Base-by-base conservation (phyloP, 495 filamentous ascomycete genomes). In the Haplographium delicatum region DNA sequence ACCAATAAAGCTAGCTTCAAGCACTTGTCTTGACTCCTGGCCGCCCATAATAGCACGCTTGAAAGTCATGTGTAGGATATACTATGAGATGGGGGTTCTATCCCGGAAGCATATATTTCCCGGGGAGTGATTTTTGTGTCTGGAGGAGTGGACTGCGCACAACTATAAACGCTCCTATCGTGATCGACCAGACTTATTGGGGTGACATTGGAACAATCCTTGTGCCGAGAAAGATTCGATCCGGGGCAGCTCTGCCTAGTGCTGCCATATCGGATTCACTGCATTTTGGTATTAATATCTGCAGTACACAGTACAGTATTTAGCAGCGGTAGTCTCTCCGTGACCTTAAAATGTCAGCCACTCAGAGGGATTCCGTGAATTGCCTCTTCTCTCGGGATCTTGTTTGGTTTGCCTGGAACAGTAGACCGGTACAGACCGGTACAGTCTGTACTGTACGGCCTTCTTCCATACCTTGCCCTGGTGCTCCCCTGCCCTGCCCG, bases 281-380 rank as follows among this genome's bases (percentile, higher is more conserved):
- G 42, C 38, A 44, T 37, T 8, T 30, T 51, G 24, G 20, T 53
- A 49, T 18, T 58, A 54, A 58, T 58, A 52, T 50, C 34, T n/a
- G n/a, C n/a, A n/a, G n/a, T n/a, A n/a, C n/a, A n/a, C n/a, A n/a
- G n/a, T n/a, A n/a, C n/a, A n/a, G n/a, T 18, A 40, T 46, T 58
- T 55, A 55, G 56, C 50, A 58, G 56, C 50, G 56, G 56, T 50
- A 54, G 56, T 58, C 47, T 45, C 40, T 58, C 56, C 33, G 42
- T 34, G 46, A 43, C 15, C 24, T 33, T 23, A 47, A 44, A 19
- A 24, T 27, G 24, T 44, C 33, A 42, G 22, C 53, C 53, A 56
- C 25, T 56, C 38, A 56, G 31, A 28, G 28, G 4, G 27, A 22
- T 13, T 16, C 23, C 42, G 20, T 41, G 53, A 51, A 56, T 51